Conservation (phyloP, 306 rosid genomes). For the Hippophae rhamnoides region DNA sequence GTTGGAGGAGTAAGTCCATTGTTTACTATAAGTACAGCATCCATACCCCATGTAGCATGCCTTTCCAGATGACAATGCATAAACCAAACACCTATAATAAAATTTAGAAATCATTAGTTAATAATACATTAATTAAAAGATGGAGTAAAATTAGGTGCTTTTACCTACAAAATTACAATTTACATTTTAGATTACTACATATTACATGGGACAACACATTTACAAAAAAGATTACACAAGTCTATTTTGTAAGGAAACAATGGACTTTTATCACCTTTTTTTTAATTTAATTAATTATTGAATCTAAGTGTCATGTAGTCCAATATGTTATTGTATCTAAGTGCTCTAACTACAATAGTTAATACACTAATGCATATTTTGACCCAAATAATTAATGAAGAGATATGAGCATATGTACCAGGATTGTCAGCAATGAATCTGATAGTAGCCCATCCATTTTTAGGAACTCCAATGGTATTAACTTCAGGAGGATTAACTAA, state of each 20-base stretch:
- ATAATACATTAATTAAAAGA: background rate
- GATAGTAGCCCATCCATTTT: conserved; percentile 27
- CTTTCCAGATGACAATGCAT: background rate
- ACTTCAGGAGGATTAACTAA: conserved; percentile 20
- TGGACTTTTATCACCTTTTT: too few relatives aligned
- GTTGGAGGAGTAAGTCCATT: conserved; percentile 4
- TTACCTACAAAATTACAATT: too few relatives aligned
- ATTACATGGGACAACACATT: too few relatives aligned
- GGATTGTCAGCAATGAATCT: conserved; percentile 30
- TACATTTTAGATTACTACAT: too few relatives aligned
- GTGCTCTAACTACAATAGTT: background rate
- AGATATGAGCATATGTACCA: conserved; percentile 2
- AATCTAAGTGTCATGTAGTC: too few relatives aligned
- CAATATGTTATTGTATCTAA: background rate
- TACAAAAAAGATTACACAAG: too few relatives aligned
- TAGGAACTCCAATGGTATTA: conserved; percentile 22
- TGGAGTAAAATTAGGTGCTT: too few relatives aligned
- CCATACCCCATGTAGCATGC: conserved; percentile 15
- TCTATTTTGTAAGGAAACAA: too few relatives aligned
- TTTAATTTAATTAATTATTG: too few relatives aligned
- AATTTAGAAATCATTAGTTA: conserved; percentile 1
- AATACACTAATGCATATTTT: too few relatives aligned
- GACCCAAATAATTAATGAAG: too few relatives aligned
- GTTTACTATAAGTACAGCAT: conserved; percentile 13
- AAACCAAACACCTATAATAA: background rate